A percentile compares a stretch with the other conserved stretches of the same genome.
phyloP scores from a whole-genome alignment of 306 rosid genomes.

The Vigna angularis region DNA sequence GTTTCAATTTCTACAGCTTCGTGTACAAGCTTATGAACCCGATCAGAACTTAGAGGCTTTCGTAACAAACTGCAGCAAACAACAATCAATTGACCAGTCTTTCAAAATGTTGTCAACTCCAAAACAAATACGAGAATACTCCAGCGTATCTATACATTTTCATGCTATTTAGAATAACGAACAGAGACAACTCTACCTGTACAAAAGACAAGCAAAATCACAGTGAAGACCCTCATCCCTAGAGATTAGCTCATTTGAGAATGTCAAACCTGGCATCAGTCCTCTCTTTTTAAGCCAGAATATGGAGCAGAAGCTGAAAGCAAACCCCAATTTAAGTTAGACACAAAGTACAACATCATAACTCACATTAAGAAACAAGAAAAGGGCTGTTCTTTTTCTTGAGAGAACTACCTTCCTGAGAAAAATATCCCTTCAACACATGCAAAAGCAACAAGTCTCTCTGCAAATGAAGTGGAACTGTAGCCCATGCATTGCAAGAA shows the following conservation, averaged over 20 bases:
- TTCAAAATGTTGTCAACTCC: constrained; percentile 13
- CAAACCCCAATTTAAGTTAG: constrained; percentile 33
- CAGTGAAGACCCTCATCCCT: constrained; percentile 99
- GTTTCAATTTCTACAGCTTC: constrained; percentile 88
- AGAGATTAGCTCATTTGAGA: constrained; percentile 91
- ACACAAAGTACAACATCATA: constrained; percentile 6
- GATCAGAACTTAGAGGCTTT: constrained; percentile 60
- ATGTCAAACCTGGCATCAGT: constrained; percentile 88
- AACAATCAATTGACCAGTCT: not conserved
- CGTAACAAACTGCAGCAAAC: constrained; percentile 64
- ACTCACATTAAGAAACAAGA: constrained; percentile 14
- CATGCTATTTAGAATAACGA: constrained; percentile 25
- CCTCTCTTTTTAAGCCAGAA: constrained; percentile 96
- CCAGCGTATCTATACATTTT: not conserved
- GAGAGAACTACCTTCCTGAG: constrained; percentile 81
- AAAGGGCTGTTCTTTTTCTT: constrained; percentile 9
- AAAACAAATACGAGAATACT: constrained; percentile 16
- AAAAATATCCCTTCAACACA: constrained; percentile 94
- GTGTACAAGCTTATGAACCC: constrained; percentile 56
- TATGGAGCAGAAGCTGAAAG: constrained; percentile 90
- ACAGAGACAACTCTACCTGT: constrained; percentile 59
- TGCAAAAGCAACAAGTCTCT: constrained; percentile 91
- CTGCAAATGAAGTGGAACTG: constrained; percentile 82
- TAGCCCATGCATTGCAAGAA: constrained; percentile 47
- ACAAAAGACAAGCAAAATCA: constrained; percentile 93